A percentile compares a stretch with the other conserved stretches of the same genome.
These are phyloP conservation scores for Phascolomyces articulosus DNA, from an alignment of 371 early-diverging fungal genomes.

Conservation along the genomic window DNA sequence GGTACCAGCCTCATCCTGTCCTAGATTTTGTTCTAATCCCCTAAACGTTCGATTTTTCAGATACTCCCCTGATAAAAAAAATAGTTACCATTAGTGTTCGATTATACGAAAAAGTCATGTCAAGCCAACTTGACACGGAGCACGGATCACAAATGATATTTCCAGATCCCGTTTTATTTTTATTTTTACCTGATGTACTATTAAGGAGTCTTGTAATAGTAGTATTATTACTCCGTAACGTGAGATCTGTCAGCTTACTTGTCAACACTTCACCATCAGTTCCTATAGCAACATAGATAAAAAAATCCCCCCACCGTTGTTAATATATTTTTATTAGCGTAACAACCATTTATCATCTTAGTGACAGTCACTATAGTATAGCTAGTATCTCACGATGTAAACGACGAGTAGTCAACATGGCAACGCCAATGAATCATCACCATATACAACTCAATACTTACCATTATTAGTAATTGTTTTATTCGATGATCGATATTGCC, in stretches of 20 bases:
- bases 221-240: slow-evolving; percentile 60
- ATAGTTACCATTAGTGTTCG: slow-evolving; percentile 9
- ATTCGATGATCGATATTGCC: slow-evolving; percentile 66
- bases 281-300: background rate
- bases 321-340: background rate
- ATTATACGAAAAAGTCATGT: background rate
- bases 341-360: too few relatives aligned
- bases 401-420: too few relatives aligned
- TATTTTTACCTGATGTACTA: slow-evolving; percentile 72
- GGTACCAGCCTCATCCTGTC: slow-evolving; percentile 64
- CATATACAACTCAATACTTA: slow-evolving; percentile 7
- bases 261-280: slow-evolving; percentile 25
- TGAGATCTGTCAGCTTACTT: slow-evolving; percentile 54
- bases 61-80: slow-evolving; percentile 66
- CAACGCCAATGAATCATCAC: too few relatives aligned
- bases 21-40: slow-evolving; percentile 78
- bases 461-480: slow-evolving; percentile 29
- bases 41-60: slow-evolving; percentile 74
- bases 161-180: too few relatives aligned
- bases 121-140: too few relatives aligned
- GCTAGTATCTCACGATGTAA: too few relatives aligned
- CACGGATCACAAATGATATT: background rate
- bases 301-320: too few relatives aligned
- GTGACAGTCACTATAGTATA: too few relatives aligned
- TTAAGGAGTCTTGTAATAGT: slow-evolving; percentile 68